Evolutionary conservation across 768 basidiomycete species (phyloP), one percentile per base, ranked within the genome.

Genomic region (Termitomyces eurrhizus): DNA sequence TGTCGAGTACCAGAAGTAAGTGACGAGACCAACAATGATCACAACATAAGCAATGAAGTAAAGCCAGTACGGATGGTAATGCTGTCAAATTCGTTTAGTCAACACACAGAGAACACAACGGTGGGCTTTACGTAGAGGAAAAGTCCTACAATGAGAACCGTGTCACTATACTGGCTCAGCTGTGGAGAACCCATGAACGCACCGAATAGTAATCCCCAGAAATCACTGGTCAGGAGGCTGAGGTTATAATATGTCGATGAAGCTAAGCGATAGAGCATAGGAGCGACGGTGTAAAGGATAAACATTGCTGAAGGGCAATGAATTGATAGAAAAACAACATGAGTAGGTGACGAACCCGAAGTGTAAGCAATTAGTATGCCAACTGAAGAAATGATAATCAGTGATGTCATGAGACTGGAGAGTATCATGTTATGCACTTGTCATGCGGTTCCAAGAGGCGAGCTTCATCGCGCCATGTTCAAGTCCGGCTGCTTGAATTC

Each of bases 191-290:
- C 37, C 53, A 41, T 36, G 35, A 12, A 69, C 77, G 13, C 62
- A 80, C 81, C 93, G 68, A 95, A 92, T 24, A 95, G 77, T 53
- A 95, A 79, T 35, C 93, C 91, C 67, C 88, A 95, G 65, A 93
- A 95, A 74, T 94, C 92, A 69, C 89, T 89, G 14, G 93, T 88
- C n/a, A 95, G 82, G 11, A 94, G 73, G 65, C 88, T 90, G 63
- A 94, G 79, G 68, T 94, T 94, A 75, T 86, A 94, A 76, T 86
- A 94, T 7, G 90, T 84, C 18, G 91, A 92, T 0, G 92, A 93
- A 13, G 93, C 88, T 72, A 90, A 80, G 59, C 93, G 88, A 73
- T 94, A 94, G 44, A 95, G 73, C 64, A 93, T 64, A n/a, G 92
- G 92, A 4, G 93, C 90, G 50, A 89, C 83, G 41, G 92, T 93